Evolutionary conservation across 129 eudicot genomes (phyloP), one percentile per base, ranked within the genome.

Genomic region (Centella asiatica): DNA sequence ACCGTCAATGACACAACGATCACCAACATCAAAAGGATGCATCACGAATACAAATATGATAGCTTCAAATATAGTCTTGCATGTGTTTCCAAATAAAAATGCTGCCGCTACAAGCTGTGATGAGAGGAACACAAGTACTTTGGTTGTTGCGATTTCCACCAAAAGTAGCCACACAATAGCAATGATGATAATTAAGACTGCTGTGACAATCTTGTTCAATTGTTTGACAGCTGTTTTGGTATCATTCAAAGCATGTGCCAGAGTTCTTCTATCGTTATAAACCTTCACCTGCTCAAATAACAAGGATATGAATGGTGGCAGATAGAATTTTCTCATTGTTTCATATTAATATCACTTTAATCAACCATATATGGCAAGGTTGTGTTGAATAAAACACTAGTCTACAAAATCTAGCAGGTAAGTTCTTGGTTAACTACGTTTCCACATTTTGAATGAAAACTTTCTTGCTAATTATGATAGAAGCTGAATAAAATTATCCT

Each of bases 11-110:
- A 80, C 85, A 47, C 98, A 92, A 28, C 95, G 94, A 49, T 92
- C 98, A 44, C 98, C 94, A 24, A 90, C 97, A 58, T 90, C 97
- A 75, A 90, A 90, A 1, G 95, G 97, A 71, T 90, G 97, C 97
- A 90, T 92, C 31, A 87, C 75, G 57, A 92, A 92, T 10, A 87
- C 95, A 45, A 92, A 92, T 42, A 92, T 77, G 49, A 92, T 87
- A 25, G 95, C 95, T 80, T 92, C 98, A 69, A 92, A 92, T 22
- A 92, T 82, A 24, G 94, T 87, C 77, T 84, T 87, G 94, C 94
- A 84, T 39, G 98, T 92, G 76, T 87, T 86, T 5, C 97, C 97
- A 76, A 90, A 90, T 34, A 90, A 74, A 57, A 90, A 90, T 45
- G 84, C 97, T 18, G 94, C 95, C 10, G 82, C 94, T 11, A 92